phyloP scores from a whole-genome alignment of 202 grass and related monocot species.

The Setaria italica region DNA sequence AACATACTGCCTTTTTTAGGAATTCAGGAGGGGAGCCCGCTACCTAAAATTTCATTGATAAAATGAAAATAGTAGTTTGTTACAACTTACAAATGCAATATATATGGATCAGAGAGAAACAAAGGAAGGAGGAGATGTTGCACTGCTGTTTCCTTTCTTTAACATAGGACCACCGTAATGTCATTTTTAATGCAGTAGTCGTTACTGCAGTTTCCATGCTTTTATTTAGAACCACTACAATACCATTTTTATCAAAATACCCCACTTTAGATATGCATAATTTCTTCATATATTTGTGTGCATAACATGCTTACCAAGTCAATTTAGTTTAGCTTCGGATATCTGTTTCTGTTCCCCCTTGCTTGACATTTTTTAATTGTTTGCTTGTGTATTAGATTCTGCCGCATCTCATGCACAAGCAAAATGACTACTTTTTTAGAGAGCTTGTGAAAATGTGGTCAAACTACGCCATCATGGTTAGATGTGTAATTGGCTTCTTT shows the following conservation, averaged over 20 bases:
- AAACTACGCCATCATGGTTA: conserved; percentile 62
- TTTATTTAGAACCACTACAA: not conserved
- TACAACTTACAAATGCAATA: not conserved
- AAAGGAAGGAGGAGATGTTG: not conserved
- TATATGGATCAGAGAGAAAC: not conserved
- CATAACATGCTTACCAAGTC: conserved; percentile 10
- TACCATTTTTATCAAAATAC: not conserved
- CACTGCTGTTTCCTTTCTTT: not conserved
- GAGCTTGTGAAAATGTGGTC: conserved; percentile 64
- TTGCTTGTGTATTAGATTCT: conserved; percentile 52
- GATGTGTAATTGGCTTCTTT: conserved; percentile 51
- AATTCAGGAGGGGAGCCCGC: not conserved
- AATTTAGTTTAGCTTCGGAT: conserved; percentile 5
- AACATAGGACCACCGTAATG: not conserved
- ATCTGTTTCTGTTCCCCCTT: not conserved
- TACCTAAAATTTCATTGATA: not conserved
- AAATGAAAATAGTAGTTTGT: not conserved
- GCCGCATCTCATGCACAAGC: conserved; percentile 57
- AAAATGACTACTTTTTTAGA: conserved; percentile 45
- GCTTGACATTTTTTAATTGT: conserved; percentile 31
- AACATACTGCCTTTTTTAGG: not conserved
- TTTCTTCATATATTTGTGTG: conserved; percentile 1
- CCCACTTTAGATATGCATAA: conserved; percentile 25
- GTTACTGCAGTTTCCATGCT: not conserved
- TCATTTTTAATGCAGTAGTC: not conserved